These are phyloP conservation scores for Dujonia santamariae DNA, from an alignment of 1,139 yeast species.

Conservation along the genomic window DNA sequence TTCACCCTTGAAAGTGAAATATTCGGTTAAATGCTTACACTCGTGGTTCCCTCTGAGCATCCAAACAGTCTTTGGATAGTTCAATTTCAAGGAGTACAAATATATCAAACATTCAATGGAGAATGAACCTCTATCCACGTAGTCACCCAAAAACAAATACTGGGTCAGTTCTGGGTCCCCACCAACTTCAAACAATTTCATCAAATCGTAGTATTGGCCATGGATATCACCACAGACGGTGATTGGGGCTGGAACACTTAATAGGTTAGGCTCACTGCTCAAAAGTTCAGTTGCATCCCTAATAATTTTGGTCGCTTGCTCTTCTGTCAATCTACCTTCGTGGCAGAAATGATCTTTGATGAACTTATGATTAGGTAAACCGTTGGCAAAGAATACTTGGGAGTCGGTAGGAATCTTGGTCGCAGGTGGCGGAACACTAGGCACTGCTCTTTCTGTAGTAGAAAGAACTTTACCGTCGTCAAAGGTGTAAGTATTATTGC, in stretches of 20 bases:
- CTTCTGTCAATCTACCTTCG: slow-evolving; percentile 77
- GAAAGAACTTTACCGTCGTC: slow-evolving; percentile 68
- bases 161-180: slow-evolving; percentile 80
- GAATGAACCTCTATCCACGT: slow-evolving; percentile 92
- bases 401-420: slow-evolving; percentile 60
- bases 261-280: slow-evolving; percentile 70
- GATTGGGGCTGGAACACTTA: slow-evolving; percentile 86
- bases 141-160: slow-evolving; percentile 89
- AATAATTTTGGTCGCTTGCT: slow-evolving; percentile 71
- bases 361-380: slow-evolving; percentile 72
- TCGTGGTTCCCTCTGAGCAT: slow-evolving; percentile 94
- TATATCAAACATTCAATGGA: slow-evolving; percentile 85
- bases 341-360: slow-evolving; percentile 69
- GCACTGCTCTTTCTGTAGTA: slow-evolving; percentile 69
- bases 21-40: slow-evolving; percentile 88
- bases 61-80: slow-evolving; percentile 74
- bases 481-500: slow-evolving; percentile 38
- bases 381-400: slow-evolving; percentile 60
- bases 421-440: slow-evolving; percentile 68
- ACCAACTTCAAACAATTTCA: slow-evolving; percentile 92
- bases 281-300: slow-evolving; percentile 67
- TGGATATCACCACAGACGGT: slow-evolving; percentile 97
- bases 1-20: slow-evolving; percentile 89
- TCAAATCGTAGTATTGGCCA: slow-evolving; percentile 89
- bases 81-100: slow-evolving; percentile 76